Evolutionary conservation across 768 basidiomycete species (phyloP).

Genomic region (Cyclocybe aegerita): DNA sequence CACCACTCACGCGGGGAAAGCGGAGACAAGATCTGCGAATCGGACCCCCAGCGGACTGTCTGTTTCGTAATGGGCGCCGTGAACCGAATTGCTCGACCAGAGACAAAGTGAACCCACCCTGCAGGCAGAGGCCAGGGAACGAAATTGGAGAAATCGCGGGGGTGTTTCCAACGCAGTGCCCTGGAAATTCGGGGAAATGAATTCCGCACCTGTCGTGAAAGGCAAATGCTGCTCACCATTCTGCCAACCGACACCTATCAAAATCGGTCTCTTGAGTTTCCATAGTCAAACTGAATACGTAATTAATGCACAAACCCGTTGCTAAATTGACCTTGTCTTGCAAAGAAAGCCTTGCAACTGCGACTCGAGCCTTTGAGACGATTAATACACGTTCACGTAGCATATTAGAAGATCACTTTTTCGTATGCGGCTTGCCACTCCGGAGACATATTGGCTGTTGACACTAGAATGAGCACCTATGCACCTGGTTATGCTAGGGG

Average conservation of each 20-base stretch:
- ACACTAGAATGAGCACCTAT: background rate
- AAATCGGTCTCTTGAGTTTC: no score
- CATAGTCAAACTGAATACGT: background rate
- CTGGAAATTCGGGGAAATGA: constrained; percentile 14
- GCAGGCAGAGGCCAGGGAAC: constrained; percentile 50
- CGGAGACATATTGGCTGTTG: constrained; percentile 39
- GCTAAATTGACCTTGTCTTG: constrained; percentile 58
- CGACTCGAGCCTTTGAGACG: constrained; percentile 39
- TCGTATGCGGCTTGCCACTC: constrained; percentile 55
- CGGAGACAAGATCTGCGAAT: constrained; percentile 44
- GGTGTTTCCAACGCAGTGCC: constrained; percentile 51
- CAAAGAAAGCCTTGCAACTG: constrained; percentile 49
- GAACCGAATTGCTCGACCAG: background rate
- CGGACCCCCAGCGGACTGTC: constrained; percentile 54
- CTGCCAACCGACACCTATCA: constrained; percentile 41
- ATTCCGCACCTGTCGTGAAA: background rate
- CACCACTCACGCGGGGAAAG: constrained; percentile 44
- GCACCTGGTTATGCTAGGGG: background rate
- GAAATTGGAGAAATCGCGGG: constrained; percentile 43
- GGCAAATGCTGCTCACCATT: constrained; percentile 27
- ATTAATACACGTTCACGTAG: background rate
- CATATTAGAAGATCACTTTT: constrained; percentile 34
- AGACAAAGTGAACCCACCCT: constrained; percentile 29
- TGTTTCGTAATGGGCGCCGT: background rate
- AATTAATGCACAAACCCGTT: constrained; percentile 36